Base-by-base conservation (phyloP, 768 basidiomycete species). In the Leccinellum albellum region DNA sequence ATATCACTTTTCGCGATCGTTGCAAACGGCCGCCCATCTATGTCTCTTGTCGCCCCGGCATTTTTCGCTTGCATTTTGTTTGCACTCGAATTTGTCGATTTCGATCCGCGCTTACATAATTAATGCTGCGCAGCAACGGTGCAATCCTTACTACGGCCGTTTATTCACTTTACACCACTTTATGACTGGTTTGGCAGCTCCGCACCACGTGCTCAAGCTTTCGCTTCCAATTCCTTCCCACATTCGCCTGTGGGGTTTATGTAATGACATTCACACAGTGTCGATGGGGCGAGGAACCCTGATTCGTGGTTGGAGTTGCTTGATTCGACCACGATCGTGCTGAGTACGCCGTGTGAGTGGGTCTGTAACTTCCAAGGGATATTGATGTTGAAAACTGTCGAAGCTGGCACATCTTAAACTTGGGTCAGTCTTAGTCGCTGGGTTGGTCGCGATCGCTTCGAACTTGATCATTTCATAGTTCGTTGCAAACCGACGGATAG, bases 1-100 rank as follows among this genome's bases (percentile, higher is more conserved):
- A 95, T 64, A 85, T 94, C 53, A 94, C 92, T 0, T 87, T n/a
- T 96, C 56, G 91, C 90, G 4, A 88, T 95, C 55, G 74, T 94
- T 33, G 85, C 89, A 3, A 89, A 94, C 58, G 92, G 92, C 45
- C 76, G 86, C 29, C 82, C 91, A 2, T 92, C 91, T 1, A 71
- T 96, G 23, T 86, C 91, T 1, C 78, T 94, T 24, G 78, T 94
- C 40, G 88, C 88, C 0, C 92, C 94, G 2, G 91, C 91, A 0
- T 95, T 94, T 65, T 66, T 95, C 24, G 87, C 90, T 12, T 88
- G 89, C 54, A 76, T 91, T 6, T 72, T 93, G 23, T 87, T 95
- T 68, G 77, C 91, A 12, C 85, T 91, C 59, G 88, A 94, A n/a
- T n/a, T n/a, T n/a, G n/a, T n/a, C n/a, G n/a, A n/a, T n/a, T n/a